These are phyloP conservation scores for Cenchrus purpureus DNA, from an alignment of 176 grass and related monocot species.

Conservation along the genomic window DNA sequence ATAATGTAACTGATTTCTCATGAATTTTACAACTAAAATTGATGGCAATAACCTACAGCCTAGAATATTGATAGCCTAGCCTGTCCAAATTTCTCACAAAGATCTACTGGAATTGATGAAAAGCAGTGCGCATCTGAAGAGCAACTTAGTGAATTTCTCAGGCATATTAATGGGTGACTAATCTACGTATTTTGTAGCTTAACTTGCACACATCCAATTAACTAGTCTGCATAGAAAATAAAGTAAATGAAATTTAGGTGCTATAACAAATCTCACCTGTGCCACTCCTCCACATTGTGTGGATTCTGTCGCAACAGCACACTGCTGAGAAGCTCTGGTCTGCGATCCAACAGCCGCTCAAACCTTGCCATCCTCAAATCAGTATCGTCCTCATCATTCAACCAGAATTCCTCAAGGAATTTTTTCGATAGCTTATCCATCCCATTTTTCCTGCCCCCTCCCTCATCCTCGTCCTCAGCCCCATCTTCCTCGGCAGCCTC, in stretches of 20 bases:
- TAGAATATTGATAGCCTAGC: neutral
- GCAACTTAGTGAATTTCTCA: neutral
- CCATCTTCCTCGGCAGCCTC: constrained; percentile 72
- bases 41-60: neutral
- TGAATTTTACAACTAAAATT: neutral
- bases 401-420: constrained; percentile 70
- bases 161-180: neutral
- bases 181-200: neutral
- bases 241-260: constrained; percentile 10
- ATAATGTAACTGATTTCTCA: neutral
- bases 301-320: constrained; percentile 86
- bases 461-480: constrained; percentile 39
- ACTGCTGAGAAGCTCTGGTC: constrained; percentile 85
- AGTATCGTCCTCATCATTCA: constrained; percentile 81
- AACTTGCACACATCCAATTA: constrained; percentile 15
- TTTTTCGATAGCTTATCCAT: constrained; percentile 61
- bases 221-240: constrained; percentile 20
- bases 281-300: constrained; percentile 90
- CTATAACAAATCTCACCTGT: constrained; percentile 55
- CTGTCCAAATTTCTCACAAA: neutral
- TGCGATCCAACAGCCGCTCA: constrained; percentile 66
- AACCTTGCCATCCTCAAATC: constrained; percentile 77
- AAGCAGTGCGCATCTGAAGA: neutral
- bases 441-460: constrained; percentile 47
- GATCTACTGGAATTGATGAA: neutral